Conservation (phyloP, 257 asterid species). For the Solanum pimpinellifolium region DNA sequence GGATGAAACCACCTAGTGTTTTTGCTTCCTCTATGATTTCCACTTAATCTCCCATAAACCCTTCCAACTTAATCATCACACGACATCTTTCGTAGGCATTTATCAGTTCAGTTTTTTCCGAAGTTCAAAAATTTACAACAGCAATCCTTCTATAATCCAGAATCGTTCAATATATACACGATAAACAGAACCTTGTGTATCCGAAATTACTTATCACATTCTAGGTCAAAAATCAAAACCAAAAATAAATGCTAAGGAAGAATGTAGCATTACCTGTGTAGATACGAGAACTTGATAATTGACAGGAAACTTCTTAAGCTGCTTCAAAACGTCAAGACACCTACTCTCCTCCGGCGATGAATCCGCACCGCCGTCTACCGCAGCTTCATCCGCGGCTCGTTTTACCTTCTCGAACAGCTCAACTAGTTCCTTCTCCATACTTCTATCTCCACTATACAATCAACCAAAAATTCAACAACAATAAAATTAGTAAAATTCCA, state of each 20-base stretch:
- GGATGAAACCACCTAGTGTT: not conserved
- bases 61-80: not conserved
- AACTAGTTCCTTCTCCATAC: constrained; percentile 77
- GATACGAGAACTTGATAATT: constrained; percentile 79
- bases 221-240: not conserved
- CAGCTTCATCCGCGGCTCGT: constrained; percentile 57
- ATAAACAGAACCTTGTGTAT: not conserved
- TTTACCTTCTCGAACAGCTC: constrained; percentile 69
- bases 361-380: constrained; percentile 19
- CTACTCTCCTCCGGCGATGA: constrained; percentile 24
- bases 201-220: not conserved
- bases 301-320: constrained; percentile 74
- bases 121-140: not conserved
- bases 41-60: not conserved
- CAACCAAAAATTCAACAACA: not conserved
- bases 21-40: not conserved
- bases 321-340: constrained; percentile 54
- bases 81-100: not conserved
- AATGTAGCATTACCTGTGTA: constrained; percentile 48
- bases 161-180: not conserved
- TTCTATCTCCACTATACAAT: not conserved
- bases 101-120: not conserved
- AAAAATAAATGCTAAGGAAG: not conserved
- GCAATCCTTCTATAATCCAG: not conserved
- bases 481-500: not conserved